Evolutionary conservation across 2,329 filamentous ascomycete genomes (phyloP), one percentile per base, ranked within the genome.

Genomic region (Ceratocystiopsis minuta): DNA sequence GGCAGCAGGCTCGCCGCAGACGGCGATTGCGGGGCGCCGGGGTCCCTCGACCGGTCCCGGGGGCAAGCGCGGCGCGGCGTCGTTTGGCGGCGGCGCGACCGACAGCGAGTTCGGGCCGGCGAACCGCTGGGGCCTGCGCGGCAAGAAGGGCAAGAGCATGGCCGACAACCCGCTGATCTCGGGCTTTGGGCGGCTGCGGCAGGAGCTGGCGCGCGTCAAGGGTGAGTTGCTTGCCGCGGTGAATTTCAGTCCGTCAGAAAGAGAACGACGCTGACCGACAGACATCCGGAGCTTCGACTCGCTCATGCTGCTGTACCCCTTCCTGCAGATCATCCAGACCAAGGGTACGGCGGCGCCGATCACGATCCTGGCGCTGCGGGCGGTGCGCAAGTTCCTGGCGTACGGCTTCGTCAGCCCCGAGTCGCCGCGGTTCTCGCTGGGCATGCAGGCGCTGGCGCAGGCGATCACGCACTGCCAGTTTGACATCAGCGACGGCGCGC

Each of bases 391-490:
- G 58, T 95, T 98, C 63, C 78, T 98, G 47, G 80, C 87, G 6
- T 98, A 98, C 59, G 85, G 88, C 45, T 83, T 98, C 53, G 81
- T 98, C 52, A 79, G 78, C 46, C 74, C 75, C 43, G 70, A 78
- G 38, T 95, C 86, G 18, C 88, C 87, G n/a, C 74, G 87, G 42
- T 82, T 96, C 46, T 72, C 83, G 11, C 70, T 90, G 50, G 90
- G 85, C 15, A 94, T 98, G 85, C 90, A 96, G 59, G 77, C 87
- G 5, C 68, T 98, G 24, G 93, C 88, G 15, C 84, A 86, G 15
- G 90, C 90, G 7, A 90, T 98, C 48, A 98, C 90, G 38, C 88
- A 98, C 58, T 98, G 90, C 56, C 80, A 92, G 46, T 98, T 98
- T 54, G 90, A 96, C 60, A 88, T 90, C 20, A 95, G 85, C 57